A percentile compares a stretch with the other conserved stretches of the same genome.
Evolutionary conservation across 345 rosid genomes (phyloP).

Genomic region (Melaleuca quinquenervia): DNA sequence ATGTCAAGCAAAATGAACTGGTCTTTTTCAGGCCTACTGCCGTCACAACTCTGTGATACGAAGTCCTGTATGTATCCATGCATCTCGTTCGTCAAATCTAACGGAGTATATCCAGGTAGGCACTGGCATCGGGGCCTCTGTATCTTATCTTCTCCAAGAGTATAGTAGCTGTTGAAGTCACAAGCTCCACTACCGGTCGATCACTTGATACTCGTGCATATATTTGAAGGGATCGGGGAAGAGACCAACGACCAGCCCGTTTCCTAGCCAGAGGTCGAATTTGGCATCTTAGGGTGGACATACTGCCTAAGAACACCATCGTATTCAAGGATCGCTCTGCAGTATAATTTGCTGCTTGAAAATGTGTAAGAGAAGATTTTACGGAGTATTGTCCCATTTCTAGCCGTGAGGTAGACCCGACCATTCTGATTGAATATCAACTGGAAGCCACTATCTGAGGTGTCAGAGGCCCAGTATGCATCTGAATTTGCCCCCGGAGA

Average conservation of each 20-base stretch:
- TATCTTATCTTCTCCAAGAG: not conserved
- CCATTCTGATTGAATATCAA: constrained; percentile 42
- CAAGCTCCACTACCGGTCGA: constrained; percentile 23
- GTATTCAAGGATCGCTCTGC: constrained; percentile 29
- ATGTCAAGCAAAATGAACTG: constrained; percentile 5
- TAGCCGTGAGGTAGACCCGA: constrained; percentile 11
- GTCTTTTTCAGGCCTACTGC: not conserved
- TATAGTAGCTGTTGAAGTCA: constrained; percentile 46
- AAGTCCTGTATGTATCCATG: constrained; percentile 32
- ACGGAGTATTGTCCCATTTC: constrained; percentile 7
- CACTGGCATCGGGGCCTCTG: constrained; percentile 31
- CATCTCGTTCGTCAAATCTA: constrained; percentile 16
- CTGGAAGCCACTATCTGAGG: not conserved
- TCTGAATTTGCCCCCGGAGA: rapidly evolving
- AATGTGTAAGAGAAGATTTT: too few species aligned
- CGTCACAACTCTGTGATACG: constrained; percentile 19
- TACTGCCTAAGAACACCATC: constrained; percentile 51
- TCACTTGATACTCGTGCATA: not conserved
- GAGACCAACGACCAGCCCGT: constrained; percentile 8
- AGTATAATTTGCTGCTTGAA: constrained; percentile 11
- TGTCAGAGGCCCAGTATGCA: not conserved
- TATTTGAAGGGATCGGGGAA: constrained; percentile 13
- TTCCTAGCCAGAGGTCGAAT: constrained; percentile 3
- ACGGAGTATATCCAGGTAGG: constrained; percentile 22
- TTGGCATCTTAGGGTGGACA: constrained; percentile 23